Base-by-base conservation (phyloP, 2,329 filamentous ascomycete species). In the Lachnellula occidentalis region DNA sequence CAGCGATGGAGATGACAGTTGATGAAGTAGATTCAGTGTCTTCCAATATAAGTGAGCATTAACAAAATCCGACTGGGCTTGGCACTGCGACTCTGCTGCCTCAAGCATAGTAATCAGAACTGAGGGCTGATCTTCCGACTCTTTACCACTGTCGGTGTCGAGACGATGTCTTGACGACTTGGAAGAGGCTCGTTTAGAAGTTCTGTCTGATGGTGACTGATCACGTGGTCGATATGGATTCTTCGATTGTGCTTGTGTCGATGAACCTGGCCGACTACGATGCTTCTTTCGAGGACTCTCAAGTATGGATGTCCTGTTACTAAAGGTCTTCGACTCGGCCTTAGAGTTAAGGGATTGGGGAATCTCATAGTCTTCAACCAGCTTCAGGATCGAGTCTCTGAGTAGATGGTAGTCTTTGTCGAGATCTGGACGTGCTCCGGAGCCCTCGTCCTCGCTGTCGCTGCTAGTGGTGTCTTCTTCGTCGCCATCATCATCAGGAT, bases 21-120 rank as follows among this genome's bases (percentile, higher is more conserved):
- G 78, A 62, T 83, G 82, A 17, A 95, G 78, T 58, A 90, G 86
- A 57, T 88, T 83, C 27, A 92, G 74, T 0, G 90, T 91, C 67
- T 86, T 88, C 84, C 88, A 92, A 74, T 92, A 96, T 50, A 89
- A 79, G 63, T 95, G 89, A 1, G 90, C 87, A 31, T 86, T 86
- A 48, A 94, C 83, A 64, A 91, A 96, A 67, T 95, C 90, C 0
- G 87, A 88, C 57, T 88, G 83, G 22, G 87, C 83, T 62, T 88
- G 84, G 53, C 88, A 91, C 67, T 90, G 87, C 1, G 84, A 78
- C 61, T 87, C 88, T 15, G 89, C 89, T 17, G 86, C 85, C 60
- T 87, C 84, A 27, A 92, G 79, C 86, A 92, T 91, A 1, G 81
- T 78, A 41, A 89, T 78, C 11, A 90, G 72, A 5, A 86, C 78